Evolutionary conservation across 352 stramenopile species (phyloP), one percentile per base, ranked within the genome.

Genomic region (Globisporangium lucens): DNA sequence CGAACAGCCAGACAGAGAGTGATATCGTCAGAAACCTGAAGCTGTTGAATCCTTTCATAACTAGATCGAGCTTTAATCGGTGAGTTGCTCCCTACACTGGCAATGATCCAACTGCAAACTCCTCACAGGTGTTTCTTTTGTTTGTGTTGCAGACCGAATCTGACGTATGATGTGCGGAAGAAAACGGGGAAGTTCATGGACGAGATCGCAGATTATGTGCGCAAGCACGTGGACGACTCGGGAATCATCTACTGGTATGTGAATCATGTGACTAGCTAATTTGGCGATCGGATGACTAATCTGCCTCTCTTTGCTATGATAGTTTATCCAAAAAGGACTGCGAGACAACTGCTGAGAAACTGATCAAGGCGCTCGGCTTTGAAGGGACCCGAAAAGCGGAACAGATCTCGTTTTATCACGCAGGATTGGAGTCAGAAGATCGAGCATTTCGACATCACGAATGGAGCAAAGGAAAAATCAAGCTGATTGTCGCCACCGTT

Each of bases 391-490:
- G 71, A 36, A 85, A 86, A 71, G 79, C 84, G 51, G 77, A 65
- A 30, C 79, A 90, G 30, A 94, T 96, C 8, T 90, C 87, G 8
- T 94, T 92, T 60, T 96, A 94, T 60, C 88, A 96, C 68, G 88
- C 86, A 6, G 86, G 86, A 7, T 57, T 96, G 24, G 88, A 95
- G 64, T 69, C 85, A 2, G 77, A 83, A 63, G 89, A 96, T 47
- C 82, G 89, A n/a, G 80, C 85, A 15, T 83, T 79, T 69, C 78
- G 84, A 22, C 89, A 95, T 61, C 81, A 91, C 57, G 86, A 96
- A 55, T 96, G 89, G 89, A 95, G 87, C 72, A 95, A 94, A 79
- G 89, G 89, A 0, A 93, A 93, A 62, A 94, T 95, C 67, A 95
- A 96, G 66, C 79, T 95, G 2, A 95, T 97, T 61, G 76, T 91